Evolutionary conservation across 2,329 filamentous ascomycete genomes (phyloP).

Genomic region (Hypocreales sp.): DNA sequence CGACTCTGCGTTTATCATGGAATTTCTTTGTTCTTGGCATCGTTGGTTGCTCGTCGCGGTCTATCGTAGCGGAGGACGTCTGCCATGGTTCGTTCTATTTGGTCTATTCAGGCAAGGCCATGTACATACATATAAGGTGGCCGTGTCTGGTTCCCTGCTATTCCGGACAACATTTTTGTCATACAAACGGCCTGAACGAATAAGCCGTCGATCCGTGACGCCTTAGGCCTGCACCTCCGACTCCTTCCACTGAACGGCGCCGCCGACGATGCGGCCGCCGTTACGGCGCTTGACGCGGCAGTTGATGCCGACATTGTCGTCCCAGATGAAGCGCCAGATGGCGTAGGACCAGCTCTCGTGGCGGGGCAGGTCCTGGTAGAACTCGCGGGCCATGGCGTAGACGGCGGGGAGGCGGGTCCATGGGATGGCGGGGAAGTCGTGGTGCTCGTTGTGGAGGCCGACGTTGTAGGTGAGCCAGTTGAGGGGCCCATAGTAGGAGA

Average conservation of each 20-base stretch:
- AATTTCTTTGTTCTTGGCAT: too few relatives aligned
- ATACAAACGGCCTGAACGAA: too few relatives aligned
- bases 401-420: constrained; percentile 77
- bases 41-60: too few relatives aligned
- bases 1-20: too few relatives aligned
- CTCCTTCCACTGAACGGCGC: constrained; percentile 43
- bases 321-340: constrained; percentile 90
- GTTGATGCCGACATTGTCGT: constrained; percentile 76
- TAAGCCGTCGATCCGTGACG: too few relatives aligned
- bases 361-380: constrained; percentile 74
- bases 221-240: constrained; percentile 52
- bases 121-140: too few relatives aligned
- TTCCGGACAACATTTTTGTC: too few relatives aligned
- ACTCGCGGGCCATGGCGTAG: constrained; percentile 70
- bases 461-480: constrained; percentile 96
- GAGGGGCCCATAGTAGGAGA: constrained; percentile 86
- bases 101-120: too few relatives aligned
- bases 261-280: constrained; percentile 48
- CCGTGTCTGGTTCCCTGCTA: too few relatives aligned
- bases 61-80: too few relatives aligned
- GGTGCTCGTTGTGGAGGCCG: constrained; percentile 94
- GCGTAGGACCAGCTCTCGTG: constrained; percentile 88
- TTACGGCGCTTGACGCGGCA: constrained; percentile 87
- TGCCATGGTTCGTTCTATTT: too few relatives aligned
- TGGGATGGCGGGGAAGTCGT: constrained; percentile 93